Base-by-base conservation (phyloP, 495 filamentous ascomycete species). In the Copromyces sp. region DNA sequence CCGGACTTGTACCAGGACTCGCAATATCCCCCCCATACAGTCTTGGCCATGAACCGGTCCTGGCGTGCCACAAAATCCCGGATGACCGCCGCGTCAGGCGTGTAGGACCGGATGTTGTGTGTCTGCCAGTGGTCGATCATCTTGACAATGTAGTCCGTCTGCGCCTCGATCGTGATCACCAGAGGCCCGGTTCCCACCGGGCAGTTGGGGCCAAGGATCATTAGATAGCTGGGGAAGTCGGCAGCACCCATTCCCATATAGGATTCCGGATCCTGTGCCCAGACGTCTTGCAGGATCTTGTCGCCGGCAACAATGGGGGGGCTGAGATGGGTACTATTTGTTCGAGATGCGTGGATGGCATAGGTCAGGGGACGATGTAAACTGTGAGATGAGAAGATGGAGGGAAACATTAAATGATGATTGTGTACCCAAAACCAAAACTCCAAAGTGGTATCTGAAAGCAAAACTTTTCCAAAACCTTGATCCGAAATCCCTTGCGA, bases 181-280 rank as follows among this genome's bases (percentile, higher is more conserved):
- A 81, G 68, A 0, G 74, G 70, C 4, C 80, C 80, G 45, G 81
- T 77, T 1, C 78, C 80, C 29, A 77, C 71, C 0, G 80, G 75
- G 11, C 42, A 73, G 68, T 77, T 80, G 32, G 80, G 81, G 12
- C 78, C 80, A 53, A 78, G 70, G 53, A 78, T 74, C n/a, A 77
- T 88, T 69, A 88, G 79, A 29, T 88, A 84, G 73, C 90, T 91
- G 20, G 89, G 89, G 72, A 89, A 89, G 1, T 80, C 80, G 0
- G 88, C 86, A 0, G 84, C 83, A 0, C 84, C 84, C 11, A 89
- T 74, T 14, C 85, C 85, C 7, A 90, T 80, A 74, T 91, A 90
- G n/a, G 77, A 77, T 39, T 74, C 83, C 79, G 77, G 85, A 80
- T n/a, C 86, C 81, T 74, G 82, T 82, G 41, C 83, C 86, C 77